Evolutionary conservation across 2,329 filamentous ascomycete species (phyloP), one percentile per base, ranked within the genome.

Genomic region (Cadophora sp.): DNA sequence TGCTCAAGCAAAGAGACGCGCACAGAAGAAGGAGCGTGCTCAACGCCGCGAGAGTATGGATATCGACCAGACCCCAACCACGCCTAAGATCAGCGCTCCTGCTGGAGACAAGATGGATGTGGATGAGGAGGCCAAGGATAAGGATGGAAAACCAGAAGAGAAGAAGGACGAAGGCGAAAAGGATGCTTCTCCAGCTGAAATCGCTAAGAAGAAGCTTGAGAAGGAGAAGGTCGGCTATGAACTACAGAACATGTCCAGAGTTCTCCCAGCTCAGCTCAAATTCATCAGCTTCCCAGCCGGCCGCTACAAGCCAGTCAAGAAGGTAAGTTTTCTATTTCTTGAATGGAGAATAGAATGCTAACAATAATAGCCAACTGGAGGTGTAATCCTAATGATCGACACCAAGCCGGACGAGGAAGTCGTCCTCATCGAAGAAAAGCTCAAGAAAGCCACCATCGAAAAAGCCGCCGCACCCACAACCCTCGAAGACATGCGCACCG

Each of bases 211-310:
- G 87, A 97, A 96, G 85, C 83, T 85, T 0, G 94, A 97, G 81
- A 97, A 96, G 84, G 96, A 99, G 83, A 98, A 97, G 87, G 87
- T 97, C 68, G 96, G 96, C 74, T 97, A 96, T 79, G 94, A 97
- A 72, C 87, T 99, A 70, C 92, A 96, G 78, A 99, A 99, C 84
- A 97, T 99, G 93, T 97, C 92, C 65, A 89, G 96, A 75, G 94
- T 99, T 43, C 87, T 99, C 59, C 96, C 94, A 0, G 88, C 89
- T 58, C 96, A 99, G 83, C 87, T 98, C 77, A 97, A 97, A 84
- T 97, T 95, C 80, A 93, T 99, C 77, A 97, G 89, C 80, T 97
- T 99, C 85, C 89, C 93, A 60, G 88, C 92, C 71, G 92, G 92
- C 56, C 90, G 97, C 74, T 99, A 97, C 81, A 93, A 92, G 85